phyloP scores from a whole-genome alignment of 768 basidiomycete genomes.

The Crassisporium funariophilum region DNA sequence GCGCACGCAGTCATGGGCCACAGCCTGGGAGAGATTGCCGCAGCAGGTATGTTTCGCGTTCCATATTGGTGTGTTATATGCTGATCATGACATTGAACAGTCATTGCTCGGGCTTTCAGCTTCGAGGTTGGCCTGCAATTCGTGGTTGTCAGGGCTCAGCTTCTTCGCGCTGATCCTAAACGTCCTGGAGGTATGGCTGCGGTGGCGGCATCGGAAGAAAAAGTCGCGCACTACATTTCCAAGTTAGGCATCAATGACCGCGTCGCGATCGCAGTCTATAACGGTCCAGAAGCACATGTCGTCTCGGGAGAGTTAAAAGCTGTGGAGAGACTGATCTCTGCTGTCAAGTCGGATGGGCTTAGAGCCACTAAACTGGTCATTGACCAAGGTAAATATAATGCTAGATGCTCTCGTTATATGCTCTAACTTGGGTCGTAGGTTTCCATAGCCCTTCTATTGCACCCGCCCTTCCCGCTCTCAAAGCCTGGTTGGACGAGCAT shows the following conservation, averaged over 20 bases:
- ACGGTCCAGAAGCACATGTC: constrained; percentile 26
- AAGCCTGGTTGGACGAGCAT: constrained; percentile 30
- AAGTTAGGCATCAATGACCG: constrained; percentile 22
- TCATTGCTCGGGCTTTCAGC: constrained; percentile 29
- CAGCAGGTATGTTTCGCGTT: constrained; percentile 28
- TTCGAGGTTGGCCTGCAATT: constrained; percentile 32
- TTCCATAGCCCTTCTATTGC: constrained; percentile 39
- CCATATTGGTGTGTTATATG: background rate
- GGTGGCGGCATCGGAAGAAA: constrained; percentile 26
- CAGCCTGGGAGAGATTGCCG: constrained; percentile 40
- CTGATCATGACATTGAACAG: constrained; percentile 13
- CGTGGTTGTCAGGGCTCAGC: constrained; percentile 29
- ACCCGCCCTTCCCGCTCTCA: constrained; percentile 27
- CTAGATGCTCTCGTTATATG: too few species aligned
- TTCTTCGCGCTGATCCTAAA: constrained; percentile 28
- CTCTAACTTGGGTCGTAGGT: constrained; percentile 18
- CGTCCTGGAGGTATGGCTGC: constrained; percentile 37
- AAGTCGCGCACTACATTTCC: constrained; percentile 22
- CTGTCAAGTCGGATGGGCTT: constrained; percentile 29
- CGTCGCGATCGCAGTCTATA: constrained; percentile 32
- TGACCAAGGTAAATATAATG: constrained; percentile 29
- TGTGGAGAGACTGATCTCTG: constrained; percentile 23
- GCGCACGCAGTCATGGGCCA: constrained; percentile 37
- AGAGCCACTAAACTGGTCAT: constrained; percentile 31
- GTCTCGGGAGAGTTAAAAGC: constrained; percentile 33